Base-by-base conservation (phyloP, 768 basidiomycete genomes). In the Podaxis pistillaris region DNA sequence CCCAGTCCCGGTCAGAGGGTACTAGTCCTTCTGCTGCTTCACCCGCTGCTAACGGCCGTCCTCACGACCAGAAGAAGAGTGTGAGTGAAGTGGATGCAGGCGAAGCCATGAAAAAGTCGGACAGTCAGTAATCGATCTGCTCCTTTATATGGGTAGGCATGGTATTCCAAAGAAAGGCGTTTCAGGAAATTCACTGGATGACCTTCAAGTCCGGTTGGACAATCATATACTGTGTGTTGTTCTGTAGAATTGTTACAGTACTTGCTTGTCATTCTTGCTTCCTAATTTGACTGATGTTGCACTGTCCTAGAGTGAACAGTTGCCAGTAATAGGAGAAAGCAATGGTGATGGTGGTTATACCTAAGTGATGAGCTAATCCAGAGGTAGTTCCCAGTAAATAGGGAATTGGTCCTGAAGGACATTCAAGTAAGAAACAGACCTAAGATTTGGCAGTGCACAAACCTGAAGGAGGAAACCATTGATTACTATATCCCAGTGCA, bases 1-100 rank as follows among this genome's bases (percentile, higher is more conserved):
- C 78, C 49, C 66, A 74, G 33, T 68, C 76, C 13, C 72, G 73
- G 47, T 65, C 75, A 56, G 78, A 74, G 49, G 75, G 73, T 54
- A 54, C 67, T 44, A 67, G 67, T 49, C 63, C 67, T 54, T 69
- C 75, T 19, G 60, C 71, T 53, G 61, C 73, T 50, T 67, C 71
- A 19, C 67, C 72, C 7, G 69, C 65, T 30, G 13, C 60, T 15
- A 62, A 62, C n/a, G 66, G 64, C 15, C 66, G 68, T 36, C 44
- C 52, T 36, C 59, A 63, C 12, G 64, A 65, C 59, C 62, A 63
- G 63, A 26, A 69, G 56, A 80, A 80, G 64, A 78, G 76, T 62
- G 67, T 64, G 8, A 73, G 66, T 46, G 79, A 81, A 58, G 65
- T 70, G 38, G 75, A 78, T 60, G 59, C 68, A 61, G 75, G 70